A percentile compares a stretch with the other conserved stretches of the same genome.
Conservation (phyloP, 768 basidiomycete genomes). For the Suillus subluteus region DNA sequence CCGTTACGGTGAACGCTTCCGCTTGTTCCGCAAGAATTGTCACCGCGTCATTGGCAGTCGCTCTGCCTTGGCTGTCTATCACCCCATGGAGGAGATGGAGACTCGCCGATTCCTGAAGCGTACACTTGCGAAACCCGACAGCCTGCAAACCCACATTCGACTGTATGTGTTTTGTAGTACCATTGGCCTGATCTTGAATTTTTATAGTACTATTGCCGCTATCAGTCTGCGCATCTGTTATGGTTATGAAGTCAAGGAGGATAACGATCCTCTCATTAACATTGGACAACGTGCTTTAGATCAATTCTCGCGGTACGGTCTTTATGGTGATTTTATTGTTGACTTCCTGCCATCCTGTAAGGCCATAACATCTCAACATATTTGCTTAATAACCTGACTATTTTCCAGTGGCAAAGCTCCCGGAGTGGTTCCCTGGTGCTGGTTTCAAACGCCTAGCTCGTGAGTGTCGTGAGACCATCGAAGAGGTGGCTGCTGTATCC, state of each 20-base stretch:
- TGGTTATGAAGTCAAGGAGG: constrained; percentile 40
- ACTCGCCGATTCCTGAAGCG: constrained; percentile 21
- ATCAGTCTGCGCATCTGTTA: constrained; percentile 44
- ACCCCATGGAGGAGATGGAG: constrained; percentile 26
- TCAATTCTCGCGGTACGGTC: constrained; percentile 13
- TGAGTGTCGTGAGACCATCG: constrained; percentile 28
- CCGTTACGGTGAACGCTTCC: constrained; percentile 14
- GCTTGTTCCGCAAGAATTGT: constrained; percentile 20
- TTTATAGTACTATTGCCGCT: constrained; percentile 19
- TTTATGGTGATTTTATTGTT: constrained; percentile 25
- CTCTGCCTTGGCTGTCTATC: constrained; percentile 12
- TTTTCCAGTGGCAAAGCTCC: constrained; percentile 32
- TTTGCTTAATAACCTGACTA: constrained; percentile 1
- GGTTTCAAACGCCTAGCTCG: constrained; percentile 37
- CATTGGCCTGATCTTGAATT: no score
- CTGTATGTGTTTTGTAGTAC: constrained; percentile 16
- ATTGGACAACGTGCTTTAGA: constrained; percentile 29
- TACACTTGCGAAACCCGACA: constrained; percentile 19
- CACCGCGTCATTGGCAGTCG: constrained; percentile 18
- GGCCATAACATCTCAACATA: background rate
- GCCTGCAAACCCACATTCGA: constrained; percentile 23
- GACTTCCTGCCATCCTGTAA: constrained; percentile 26
- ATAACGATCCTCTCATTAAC: constrained; percentile 40
- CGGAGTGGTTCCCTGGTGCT: constrained; percentile 40
- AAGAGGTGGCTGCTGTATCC: constrained; percentile 46